These are phyloP conservation scores for Serendipita indica DNA, from an alignment of 768 basidiomycete species.

Conservation along the genomic window DNA sequence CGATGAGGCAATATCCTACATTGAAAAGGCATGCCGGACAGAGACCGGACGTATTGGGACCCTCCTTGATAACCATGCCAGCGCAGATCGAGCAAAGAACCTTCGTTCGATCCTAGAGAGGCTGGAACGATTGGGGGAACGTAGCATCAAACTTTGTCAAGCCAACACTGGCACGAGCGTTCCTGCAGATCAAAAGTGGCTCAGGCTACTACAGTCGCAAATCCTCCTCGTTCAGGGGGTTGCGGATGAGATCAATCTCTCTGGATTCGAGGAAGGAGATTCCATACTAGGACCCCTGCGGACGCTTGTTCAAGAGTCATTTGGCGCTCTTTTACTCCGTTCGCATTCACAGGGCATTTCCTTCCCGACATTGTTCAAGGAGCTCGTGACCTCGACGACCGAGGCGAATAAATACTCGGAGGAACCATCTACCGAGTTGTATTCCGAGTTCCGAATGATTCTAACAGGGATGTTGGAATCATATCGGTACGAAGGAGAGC, in stretches of 20 bases:
- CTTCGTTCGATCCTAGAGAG: conserved; percentile 30
- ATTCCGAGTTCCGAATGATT: conserved; percentile 83
- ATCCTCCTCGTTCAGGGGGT: conserved; percentile 64
- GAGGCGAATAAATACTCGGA: conserved; percentile 18
- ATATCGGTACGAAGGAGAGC: conserved; percentile 82
- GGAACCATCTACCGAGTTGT: conserved; percentile 45
- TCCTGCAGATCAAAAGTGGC: conserved; percentile 77
- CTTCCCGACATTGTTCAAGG: conserved; percentile 84
- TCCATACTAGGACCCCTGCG: conserved; percentile 42
- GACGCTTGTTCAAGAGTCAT: conserved; percentile 67
- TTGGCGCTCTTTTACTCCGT: conserved; percentile 69
- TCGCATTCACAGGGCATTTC: conserved; percentile 67
- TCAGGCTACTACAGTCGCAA: conserved; percentile 66
- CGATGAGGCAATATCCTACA: conserved; percentile 48
- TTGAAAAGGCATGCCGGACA: conserved; percentile 27
- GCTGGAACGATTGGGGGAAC: conserved; percentile 42
- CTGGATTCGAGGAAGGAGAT: conserved; percentile 16
- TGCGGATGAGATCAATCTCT: conserved; percentile 26
- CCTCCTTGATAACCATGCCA: neutral
- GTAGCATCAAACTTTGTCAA: conserved; percentile 55
- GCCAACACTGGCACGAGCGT: conserved; percentile 19
- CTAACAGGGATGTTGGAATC: conserved; percentile 92
- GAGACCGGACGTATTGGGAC: conserved; percentile 13
- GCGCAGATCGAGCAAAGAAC: conserved; percentile 15
- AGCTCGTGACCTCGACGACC: conserved; percentile 64